Evolutionary conservation across 331 rosid genomes (phyloP).

Genomic region (Malus hybrid): DNA sequence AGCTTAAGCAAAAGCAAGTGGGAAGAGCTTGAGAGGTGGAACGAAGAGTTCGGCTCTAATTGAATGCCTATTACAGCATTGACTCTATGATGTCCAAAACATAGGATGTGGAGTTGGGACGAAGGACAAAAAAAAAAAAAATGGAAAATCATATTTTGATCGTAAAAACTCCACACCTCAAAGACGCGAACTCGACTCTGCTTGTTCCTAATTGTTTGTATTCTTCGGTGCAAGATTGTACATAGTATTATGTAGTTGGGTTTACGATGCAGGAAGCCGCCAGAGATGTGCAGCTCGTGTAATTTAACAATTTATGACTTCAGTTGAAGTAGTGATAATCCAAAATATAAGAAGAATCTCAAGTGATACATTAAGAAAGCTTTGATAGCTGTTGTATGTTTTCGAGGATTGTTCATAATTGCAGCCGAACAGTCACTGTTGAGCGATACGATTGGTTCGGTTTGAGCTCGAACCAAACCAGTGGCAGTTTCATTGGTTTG

Average conservation of each 20-base stretch:
- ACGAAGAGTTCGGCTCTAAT: conserved; percentile 82
- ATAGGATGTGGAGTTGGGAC: too few relatives aligned
- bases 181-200: not conserved
- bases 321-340: not conserved
- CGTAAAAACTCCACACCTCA: not conserved
- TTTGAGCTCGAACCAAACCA: too few relatives aligned
- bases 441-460: too few relatives aligned
- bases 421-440: too few relatives aligned
- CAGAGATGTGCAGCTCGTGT: not conserved
- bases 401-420: not conserved
- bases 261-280: not conserved
- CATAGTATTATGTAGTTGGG: not conserved
- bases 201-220: not conserved
- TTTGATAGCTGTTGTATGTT: not conserved
- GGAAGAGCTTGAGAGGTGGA: conserved; percentile 93
- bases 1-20: conserved; percentile 90
- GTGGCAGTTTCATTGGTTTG: too few relatives aligned
- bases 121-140: too few relatives aligned
- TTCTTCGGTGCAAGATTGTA: not conserved
- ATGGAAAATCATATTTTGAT: too few relatives aligned
- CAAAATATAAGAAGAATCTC: too few relatives aligned
- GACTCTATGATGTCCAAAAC: not conserved
- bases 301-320: too few relatives aligned
- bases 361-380: not conserved
- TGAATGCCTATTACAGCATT: conserved; percentile 23